A percentile compares a stretch with the other conserved stretches of the same genome.
Conservation (phyloP, 2,329 filamentous ascomycete species). For the Leptographium flavum region DNA sequence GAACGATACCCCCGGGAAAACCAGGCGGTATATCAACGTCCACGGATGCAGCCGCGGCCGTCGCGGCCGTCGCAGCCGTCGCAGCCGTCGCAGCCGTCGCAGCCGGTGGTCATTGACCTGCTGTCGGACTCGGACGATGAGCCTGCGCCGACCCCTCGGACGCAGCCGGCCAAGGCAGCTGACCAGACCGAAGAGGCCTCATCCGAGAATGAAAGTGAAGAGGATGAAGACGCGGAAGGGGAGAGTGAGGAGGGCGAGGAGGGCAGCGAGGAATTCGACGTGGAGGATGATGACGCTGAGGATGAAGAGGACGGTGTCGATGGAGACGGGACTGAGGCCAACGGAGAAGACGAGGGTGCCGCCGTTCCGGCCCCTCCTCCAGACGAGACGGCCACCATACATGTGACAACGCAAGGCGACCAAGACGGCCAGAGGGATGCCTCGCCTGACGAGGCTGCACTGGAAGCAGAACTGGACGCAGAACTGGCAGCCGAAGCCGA, state of each 20-base stretch:
- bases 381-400: neutral
- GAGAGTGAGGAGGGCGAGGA: neutral
- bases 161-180: neutral
- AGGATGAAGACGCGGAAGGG: neutral
- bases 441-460: neutral
- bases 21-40: neutral
- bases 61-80: too few species aligned
- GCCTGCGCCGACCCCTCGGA: neutral
- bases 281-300: neutral
- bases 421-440: neutral
- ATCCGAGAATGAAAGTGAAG: neutral
- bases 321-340: neutral
- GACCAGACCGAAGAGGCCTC: neutral
- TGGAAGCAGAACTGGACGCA: constrained; percentile 1
- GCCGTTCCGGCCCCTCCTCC: neutral
- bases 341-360: neutral
- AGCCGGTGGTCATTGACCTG: constrained; percentile 30
- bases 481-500: neutral
- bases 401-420: too few species aligned
- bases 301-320: neutral
- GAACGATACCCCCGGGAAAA: neutral
- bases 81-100: neutral
- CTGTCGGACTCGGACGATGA: constrained; percentile 1
- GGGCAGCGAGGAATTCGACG: neutral
- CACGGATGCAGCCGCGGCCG: neutral